Evolutionary conservation across 139 green algal genomes (phyloP), one percentile per base, ranked within the genome.

Genomic region (Closterium sp.): DNA sequence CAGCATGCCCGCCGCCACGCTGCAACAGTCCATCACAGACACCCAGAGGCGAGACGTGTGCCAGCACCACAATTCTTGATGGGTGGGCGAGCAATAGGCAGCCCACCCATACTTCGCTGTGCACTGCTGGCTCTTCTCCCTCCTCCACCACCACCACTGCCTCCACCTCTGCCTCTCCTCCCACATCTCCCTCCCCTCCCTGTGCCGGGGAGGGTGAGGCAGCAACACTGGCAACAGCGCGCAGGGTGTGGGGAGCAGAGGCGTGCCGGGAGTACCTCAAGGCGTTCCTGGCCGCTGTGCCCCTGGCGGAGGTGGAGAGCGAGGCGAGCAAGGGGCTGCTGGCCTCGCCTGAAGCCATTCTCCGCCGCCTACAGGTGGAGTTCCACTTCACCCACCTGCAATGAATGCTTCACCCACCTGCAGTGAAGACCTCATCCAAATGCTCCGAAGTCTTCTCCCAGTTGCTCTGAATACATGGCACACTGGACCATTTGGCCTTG

Each of bases 221-320:
- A 38, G 84, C 21, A 25, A 92, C 25, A 25, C 21, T 28, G 85
- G 3, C 34, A 4, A 9, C 28, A 33, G 33, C 7, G 90, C 3
- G 84, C 9, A 66, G 38, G 38, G 86, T 84, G 90, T 30, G 21
- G 33, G 90, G 34, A 33, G 90, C 93, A 88, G 30, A 31, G 16
- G 34, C 35, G 84, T 92, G 91, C 35, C 38, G 88, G 21, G 36
- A 90, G 25, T 94, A 93, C 33, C 34, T 94, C 30, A 92, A 89
- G 83, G 33, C 91, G 23, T 94, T 94, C 55, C 90, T 92, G n/a
- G 91, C 84, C 83, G 91, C 91, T 3, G 34, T 94, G 69, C 91
- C 91, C 7, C 91, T 94, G 36, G 19, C 36, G 30, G 91, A 89
- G 81, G 33, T 94, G 33, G 88, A 38, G 25, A 28, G 30, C 5